Evolutionary conservation across 805 yeast species (phyloP), one percentile per base, ranked within the genome.

Genomic region (Zygoascus tannicola): DNA sequence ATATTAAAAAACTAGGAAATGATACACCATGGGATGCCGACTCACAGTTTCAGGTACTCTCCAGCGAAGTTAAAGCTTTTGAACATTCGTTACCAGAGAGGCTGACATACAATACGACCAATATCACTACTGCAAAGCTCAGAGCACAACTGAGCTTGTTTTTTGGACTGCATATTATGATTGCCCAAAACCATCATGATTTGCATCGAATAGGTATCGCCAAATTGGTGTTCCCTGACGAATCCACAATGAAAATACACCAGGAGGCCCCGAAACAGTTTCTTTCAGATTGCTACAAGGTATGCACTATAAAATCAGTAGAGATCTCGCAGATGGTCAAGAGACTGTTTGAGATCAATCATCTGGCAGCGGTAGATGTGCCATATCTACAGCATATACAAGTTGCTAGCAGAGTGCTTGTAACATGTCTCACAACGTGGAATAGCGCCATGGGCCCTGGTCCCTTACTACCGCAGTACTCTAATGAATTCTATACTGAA

Each of bases 1-100:
- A 35, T 22, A 46, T 40, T 3, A 46, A 47, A 32, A 35, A 21
- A 4, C 38, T 47, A 12, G 47, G 42, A 26, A 36, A 33, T 2
- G 45, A 41, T 7, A 33, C 35, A 3, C 50, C 50, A 18, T 47
- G 50, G 50, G 46, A 41, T 7, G 20, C 14, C 14, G 39, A 28
- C 21, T 45, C 49, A 4, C 32, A 41, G 37, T 47, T 47, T 30
- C 22, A 34, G n/a, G 16, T 12, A 18, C 45, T 47, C 12, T 30
- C 18, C 14, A 28, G 36, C 5, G 46, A 47, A 33, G 30, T 45
- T 19, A 5, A 30, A 10, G 41, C n/a, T 10, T 32, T 44, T 4
- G 49, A 47, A 21, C 15, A 41, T 7, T 23, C 33, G 16, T 15
- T 45, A 4, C 49, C 49, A 14, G 36, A 32, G 2, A 28, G 20